Base-by-base conservation (phyloP, 768 basidiomycete species). In the Panaeolus papilionaceus region DNA sequence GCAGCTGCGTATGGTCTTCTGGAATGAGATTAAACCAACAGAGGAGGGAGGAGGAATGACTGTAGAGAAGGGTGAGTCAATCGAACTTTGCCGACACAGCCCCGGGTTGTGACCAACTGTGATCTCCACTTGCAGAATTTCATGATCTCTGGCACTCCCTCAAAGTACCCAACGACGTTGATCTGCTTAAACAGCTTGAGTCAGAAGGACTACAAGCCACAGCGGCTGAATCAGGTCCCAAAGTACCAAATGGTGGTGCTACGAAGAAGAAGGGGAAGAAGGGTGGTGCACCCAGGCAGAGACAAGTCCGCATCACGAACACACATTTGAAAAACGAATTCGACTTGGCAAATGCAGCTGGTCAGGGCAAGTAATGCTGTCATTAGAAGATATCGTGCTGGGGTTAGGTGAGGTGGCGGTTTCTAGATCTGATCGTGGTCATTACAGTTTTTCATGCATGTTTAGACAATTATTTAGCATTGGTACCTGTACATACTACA, bases 321-420 rank as follows among this genome's bases (percentile, higher is more conserved):
- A 89, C 91, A 3, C 95, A 97, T 82, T 79, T 96, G 76, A 92
- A 88, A 74, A 92, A 89, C 20, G 89, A 92, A 73, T 92, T 98
- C 81, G 95, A 97, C 78, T 78, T 97, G 62, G 54, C 16, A 16
- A 45, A 45, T n/a, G 12, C 45, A 4, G 45, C 45, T 45, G 45
- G 45, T 49, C n/a, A 23, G 23, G 23, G 47, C n/a, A 49, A 49
- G n/a, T 20, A 23, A 49, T 14, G 23, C 20, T 23, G 6, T 10
- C 11, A 9, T 3, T 8, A 23, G 20, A 23, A 49, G 1, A 49
- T 8, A 8, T 23, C 9, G 1, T 49, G 47, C 3, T 20, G 16
- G 33, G 54, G 28, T 51, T 18, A 51, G 47, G 26, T 26, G 47
- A 11, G 18, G 47, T 51, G 23, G n/a, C 26, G 8, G 10, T 33